A percentile compares a stretch with the other conserved stretches of the same genome.
Evolutionary conservation across 306 rosid genomes (phyloP).

Genomic region (Astragalus membranaceus): DNA sequence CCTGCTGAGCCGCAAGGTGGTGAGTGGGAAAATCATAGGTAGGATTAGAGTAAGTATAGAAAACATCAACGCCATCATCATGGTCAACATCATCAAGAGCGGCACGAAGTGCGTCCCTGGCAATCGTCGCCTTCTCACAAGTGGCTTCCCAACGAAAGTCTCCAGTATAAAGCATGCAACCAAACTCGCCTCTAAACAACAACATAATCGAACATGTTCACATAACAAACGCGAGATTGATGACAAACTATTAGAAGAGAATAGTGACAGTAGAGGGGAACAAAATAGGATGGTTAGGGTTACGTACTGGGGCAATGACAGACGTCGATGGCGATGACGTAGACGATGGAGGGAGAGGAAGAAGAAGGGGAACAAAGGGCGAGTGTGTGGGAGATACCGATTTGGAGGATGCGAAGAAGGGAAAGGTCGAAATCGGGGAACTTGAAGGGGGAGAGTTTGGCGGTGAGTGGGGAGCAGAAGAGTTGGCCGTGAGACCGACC

Average conservation of each 20-base stretch:
- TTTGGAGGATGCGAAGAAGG: conserved; percentile 43
- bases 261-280: no score
- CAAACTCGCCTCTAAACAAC: conserved; percentile 64
- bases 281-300: not conserved
- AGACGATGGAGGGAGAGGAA: conserved; percentile 12
- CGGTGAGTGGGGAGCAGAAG: conserved; percentile 59
- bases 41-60: conserved; percentile 72
- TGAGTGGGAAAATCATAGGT: conserved; percentile 53
- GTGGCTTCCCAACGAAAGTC: conserved; percentile 66
- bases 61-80: conserved; percentile 31
- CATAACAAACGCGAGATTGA: not conserved
- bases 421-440: conserved; percentile 55
- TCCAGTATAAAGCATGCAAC: conserved; percentile 55
- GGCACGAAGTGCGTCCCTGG: conserved; percentile 30
- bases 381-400: conserved; percentile 39
- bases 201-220: conserved; percentile 55
- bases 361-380: conserved; percentile 41
- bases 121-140: conserved; percentile 35
- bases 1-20: conserved; percentile 50
- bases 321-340: conserved; percentile 56
- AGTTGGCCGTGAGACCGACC: conserved; percentile 56
- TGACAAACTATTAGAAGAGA: not conserved
- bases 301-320: conserved; percentile 58
- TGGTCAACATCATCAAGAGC: conserved; percentile 29
- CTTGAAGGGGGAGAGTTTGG: conserved; percentile 56